phyloP scores from a whole-genome alignment of 2,329 filamentous ascomycete genomes.

The Beauveria australis region DNA sequence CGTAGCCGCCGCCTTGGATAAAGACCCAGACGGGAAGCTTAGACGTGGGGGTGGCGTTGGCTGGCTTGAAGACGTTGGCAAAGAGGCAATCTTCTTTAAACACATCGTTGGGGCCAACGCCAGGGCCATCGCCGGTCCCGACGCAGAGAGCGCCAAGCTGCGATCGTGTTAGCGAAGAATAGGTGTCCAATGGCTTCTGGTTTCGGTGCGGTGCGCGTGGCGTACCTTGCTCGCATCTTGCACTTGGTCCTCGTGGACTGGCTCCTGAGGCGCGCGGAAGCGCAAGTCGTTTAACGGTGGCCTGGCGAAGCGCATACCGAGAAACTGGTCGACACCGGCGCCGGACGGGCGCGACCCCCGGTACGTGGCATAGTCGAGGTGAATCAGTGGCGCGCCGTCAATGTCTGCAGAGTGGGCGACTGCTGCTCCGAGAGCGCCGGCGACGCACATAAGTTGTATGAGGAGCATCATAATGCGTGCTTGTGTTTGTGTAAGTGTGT shows the following conservation, averaged over 20 bases:
- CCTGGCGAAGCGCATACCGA: slow-evolving; percentile 43
- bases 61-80: slow-evolving; percentile 40
- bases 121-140: slow-evolving; percentile 21
- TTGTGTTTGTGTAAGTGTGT: background rate
- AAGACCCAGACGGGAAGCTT: slow-evolving; percentile 32
- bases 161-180: background rate
- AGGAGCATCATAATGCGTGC: background rate
- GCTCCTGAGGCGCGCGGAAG: slow-evolving; percentile 41
- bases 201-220: background rate
- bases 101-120: slow-evolving; percentile 18
- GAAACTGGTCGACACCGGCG: slow-evolving; percentile 36
- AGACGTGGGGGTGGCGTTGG: slow-evolving; percentile 17
- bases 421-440: background rate
- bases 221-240: slow-evolving; percentile 30
- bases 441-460: background rate
- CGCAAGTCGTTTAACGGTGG: slow-evolving; percentile 42
- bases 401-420: background rate
- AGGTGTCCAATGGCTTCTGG: too few relatives aligned
- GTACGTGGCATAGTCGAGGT: slow-evolving; percentile 39
- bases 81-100: slow-evolving; percentile 38
- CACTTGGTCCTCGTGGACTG: slow-evolving; percentile 23
- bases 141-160: slow-evolving; percentile 40
- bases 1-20: slow-evolving; percentile 39
- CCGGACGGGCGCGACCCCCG: slow-evolving; percentile 27
- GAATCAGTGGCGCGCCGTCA: slow-evolving; percentile 16